These are phyloP conservation scores for Rhizoctonia solani DNA, from an alignment of 1,284 basidiomycete species.

Conservation along the genomic window DNA sequence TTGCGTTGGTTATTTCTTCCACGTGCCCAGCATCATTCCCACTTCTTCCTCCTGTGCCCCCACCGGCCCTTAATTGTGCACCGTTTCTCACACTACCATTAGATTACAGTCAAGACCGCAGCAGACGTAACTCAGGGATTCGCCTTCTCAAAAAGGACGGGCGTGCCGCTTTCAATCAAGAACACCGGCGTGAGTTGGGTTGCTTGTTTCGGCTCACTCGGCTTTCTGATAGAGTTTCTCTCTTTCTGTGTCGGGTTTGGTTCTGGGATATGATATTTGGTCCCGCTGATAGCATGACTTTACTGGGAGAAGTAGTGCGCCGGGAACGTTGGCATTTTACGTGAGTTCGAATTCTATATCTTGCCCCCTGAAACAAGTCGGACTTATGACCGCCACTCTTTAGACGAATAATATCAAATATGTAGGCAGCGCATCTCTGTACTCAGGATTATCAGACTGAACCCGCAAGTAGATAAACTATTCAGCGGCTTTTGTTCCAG, in stretches of 20 bases:
- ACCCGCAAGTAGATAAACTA: constrained; percentile 28
- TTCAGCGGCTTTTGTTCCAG: constrained; percentile 21
- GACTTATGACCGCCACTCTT: not conserved
- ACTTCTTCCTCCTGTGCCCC: too few species aligned
- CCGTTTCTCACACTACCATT: not conserved
- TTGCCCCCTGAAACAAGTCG: not conserved
- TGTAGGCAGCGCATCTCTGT: constrained; percentile 19
- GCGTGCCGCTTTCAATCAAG: constrained; percentile 53
- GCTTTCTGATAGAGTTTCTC: constrained; percentile 16
- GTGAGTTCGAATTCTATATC: not conserved
- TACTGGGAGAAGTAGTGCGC: constrained; percentile 19
- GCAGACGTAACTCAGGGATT: constrained; percentile 53
- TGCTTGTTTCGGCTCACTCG: not conserved
- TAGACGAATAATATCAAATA: constrained; percentile 36
- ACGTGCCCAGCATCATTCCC: too few species aligned
- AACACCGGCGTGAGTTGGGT: constrained; percentile 50
- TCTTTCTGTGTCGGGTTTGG: constrained; percentile 8
- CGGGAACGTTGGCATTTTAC: constrained; percentile 21
- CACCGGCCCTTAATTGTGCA: not conserved
- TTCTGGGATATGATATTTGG: too few species aligned
- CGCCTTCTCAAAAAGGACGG: constrained; percentile 48
- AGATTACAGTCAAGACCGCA: constrained; percentile 53
- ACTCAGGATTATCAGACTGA: not conserved
- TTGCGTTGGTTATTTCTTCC: too few species aligned
- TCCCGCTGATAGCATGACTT: constrained; percentile 26